Evolutionary conservation across 805 yeast species (phyloP).

Genomic region (Yamadazyma laniorum): DNA sequence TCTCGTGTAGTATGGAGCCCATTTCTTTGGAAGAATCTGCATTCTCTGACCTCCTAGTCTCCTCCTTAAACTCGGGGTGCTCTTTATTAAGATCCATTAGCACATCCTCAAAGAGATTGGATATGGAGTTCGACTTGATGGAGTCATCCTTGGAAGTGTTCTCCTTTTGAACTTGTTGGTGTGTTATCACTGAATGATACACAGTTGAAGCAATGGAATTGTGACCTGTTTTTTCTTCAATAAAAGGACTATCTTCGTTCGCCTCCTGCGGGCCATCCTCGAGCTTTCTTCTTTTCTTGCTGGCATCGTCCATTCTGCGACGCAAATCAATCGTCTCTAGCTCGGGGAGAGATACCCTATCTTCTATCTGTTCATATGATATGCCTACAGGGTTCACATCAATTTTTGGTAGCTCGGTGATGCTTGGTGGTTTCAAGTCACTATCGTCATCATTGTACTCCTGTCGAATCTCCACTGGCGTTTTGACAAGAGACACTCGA

Average conservation of each 20-base stretch:
- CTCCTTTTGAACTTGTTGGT: slow-evolving; percentile 3
- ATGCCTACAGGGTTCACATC: slow-evolving; percentile 5
- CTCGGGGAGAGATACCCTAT: slow-evolving; percentile 20
- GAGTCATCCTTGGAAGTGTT: slow-evolving; percentile 6
- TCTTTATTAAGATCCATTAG: slow-evolving; percentile 10
- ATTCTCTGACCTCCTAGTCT: slow-evolving; percentile 5
- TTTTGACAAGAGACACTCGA: slow-evolving; percentile 18
- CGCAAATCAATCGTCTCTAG: slow-evolving; percentile 20
- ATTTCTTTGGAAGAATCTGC: slow-evolving; percentile 12
- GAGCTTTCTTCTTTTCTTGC: slow-evolving; percentile 12
- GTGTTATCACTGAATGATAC: slow-evolving; percentile 27
- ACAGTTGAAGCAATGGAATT: slow-evolving; percentile 28
- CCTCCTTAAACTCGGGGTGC: slow-evolving; percentile 7
- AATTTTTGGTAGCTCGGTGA: slow-evolving; percentile 9
- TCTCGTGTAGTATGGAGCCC: slow-evolving; percentile 15
- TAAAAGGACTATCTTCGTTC: slow-evolving; percentile 32
- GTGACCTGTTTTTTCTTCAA: slow-evolving; percentile 8
- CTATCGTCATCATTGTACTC: slow-evolving; percentile 27
- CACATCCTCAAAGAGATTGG: slow-evolving; percentile 34
- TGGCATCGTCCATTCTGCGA: slow-evolving; percentile 9
- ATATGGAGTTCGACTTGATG: slow-evolving; percentile 26
- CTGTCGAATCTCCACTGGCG: slow-evolving; percentile 24
- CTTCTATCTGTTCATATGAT: slow-evolving; percentile 6
- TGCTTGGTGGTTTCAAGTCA: slow-evolving; percentile 28
- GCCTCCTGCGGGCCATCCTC: slow-evolving; percentile 15